Conservation (phyloP, 495 filamentous ascomycete species). For the Penicillium silybi region DNA sequence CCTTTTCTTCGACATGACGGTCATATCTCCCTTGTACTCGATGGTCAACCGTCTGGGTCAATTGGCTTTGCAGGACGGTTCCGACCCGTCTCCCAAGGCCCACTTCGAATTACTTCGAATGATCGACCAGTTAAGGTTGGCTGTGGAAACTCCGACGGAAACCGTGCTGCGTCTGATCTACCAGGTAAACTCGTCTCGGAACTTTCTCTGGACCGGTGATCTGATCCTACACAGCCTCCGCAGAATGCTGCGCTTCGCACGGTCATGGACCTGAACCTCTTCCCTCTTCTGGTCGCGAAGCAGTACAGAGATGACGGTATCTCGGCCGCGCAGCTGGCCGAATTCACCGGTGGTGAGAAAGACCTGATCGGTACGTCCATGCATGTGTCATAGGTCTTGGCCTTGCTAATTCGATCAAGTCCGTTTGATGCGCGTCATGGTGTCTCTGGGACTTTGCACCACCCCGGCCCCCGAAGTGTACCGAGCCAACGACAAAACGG, state of each 20-base stretch:
- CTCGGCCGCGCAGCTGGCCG: constrained; percentile 24
- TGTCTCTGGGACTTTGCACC: constrained; percentile 30
- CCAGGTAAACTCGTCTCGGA: constrained; percentile 21
- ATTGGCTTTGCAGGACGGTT: constrained; percentile 18
- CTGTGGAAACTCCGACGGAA: constrained; percentile 35
- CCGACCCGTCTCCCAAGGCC: constrained; percentile 17
- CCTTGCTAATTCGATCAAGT: constrained; percentile 14
- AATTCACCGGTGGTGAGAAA: constrained; percentile 26
- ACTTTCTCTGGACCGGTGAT: not conserved
- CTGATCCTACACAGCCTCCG: constrained; percentile 28
- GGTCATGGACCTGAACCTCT: constrained; percentile 34
- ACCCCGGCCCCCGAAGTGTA: constrained; percentile 24
- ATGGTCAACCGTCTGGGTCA: constrained; percentile 24
- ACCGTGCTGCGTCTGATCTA: constrained; percentile 36
- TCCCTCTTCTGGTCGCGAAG: constrained; percentile 25
- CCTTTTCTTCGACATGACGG: constrained; percentile 12
- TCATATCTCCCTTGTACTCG: constrained; percentile 17
- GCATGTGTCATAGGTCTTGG: not conserved
- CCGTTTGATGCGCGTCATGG: constrained; percentile 39
- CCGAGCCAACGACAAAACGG: constrained; percentile 29
- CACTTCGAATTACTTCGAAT: constrained; percentile 31
- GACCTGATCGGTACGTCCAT: constrained; percentile 30
- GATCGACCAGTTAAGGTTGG: constrained; percentile 28
- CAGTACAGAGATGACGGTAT: constrained; percentile 18
- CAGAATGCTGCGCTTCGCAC: constrained; percentile 38